A percentile compares a stretch with the other conserved stretches of the same genome.
These are phyloP conservation scores for Glaciozyma martinii DNA, from an alignment of 768 basidiomycete genomes.

Conservation along the genomic window DNA sequence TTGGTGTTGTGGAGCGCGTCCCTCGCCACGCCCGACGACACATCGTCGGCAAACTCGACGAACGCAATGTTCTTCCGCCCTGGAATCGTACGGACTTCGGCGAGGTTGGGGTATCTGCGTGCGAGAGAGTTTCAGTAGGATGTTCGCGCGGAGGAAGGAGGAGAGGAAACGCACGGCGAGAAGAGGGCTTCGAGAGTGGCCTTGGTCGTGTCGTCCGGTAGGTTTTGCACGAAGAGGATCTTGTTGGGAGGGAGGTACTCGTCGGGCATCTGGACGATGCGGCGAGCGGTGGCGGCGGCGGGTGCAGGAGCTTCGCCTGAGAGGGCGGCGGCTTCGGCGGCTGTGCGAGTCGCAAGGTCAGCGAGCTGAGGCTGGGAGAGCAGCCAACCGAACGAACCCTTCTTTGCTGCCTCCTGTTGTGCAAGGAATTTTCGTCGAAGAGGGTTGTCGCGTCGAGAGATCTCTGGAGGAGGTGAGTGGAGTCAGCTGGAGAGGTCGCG, in stretches of 20 bases:
- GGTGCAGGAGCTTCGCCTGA: constrained; percentile 7
- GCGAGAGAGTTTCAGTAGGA: neutral
- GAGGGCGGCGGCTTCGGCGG: constrained; percentile 13
- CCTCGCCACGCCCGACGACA: constrained; percentile 78
- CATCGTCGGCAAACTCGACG: constrained; percentile 94
- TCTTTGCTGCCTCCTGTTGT: constrained; percentile 63
- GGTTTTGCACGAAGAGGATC: constrained; percentile 93
- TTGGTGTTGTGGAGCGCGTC: constrained; percentile 97
- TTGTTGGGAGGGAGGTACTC: constrained; percentile 99
- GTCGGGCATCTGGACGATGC: constrained; percentile 92
- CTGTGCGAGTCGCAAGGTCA: constrained; percentile 4
- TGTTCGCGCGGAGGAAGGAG: neutral
- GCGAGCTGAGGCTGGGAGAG: neutral
- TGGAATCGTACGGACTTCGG: constrained; percentile 98
- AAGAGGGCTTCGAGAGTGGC: constrained; percentile 85
- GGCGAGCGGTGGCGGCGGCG: constrained; percentile 27
- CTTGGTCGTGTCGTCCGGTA: constrained; percentile 85
- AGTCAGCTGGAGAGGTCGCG: neutral
- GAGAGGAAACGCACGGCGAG: constrained; percentile 58
- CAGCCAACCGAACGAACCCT: constrained; percentile 53
- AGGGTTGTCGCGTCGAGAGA: constrained; percentile 78
- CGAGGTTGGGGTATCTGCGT: constrained; percentile 75
- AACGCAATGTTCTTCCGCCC: constrained; percentile 97
- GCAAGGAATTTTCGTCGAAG: constrained; percentile 71
- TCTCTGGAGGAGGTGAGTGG: constrained; percentile 46